Conservation (phyloP, 129 eudicot genomes). For the Centrapalus pauciflorus region DNA sequence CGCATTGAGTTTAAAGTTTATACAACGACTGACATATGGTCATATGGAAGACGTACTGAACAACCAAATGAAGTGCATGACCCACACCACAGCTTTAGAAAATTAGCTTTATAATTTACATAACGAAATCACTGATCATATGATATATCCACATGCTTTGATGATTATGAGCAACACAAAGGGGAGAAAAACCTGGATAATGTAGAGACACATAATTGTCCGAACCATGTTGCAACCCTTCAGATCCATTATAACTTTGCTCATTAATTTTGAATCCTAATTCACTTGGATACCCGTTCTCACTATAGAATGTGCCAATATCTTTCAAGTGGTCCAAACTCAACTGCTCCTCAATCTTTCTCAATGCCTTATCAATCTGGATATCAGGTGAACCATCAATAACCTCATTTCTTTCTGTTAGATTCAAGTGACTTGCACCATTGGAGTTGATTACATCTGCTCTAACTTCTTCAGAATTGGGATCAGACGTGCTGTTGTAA, state of each 20-base stretch:
- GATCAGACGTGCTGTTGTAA: slow-evolving; percentile 44
- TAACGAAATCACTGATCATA: not conserved
- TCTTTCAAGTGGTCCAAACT: slow-evolving; percentile 58
- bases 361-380: slow-evolving; percentile 50
- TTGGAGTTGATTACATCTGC: slow-evolving; percentile 36
- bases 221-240: slow-evolving; percentile 28
- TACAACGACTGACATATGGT: too few species aligned
- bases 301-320: slow-evolving; percentile 25
- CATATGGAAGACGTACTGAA: slow-evolving; percentile 14
- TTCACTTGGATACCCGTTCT: slow-evolving; percentile 39
- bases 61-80: slow-evolving; percentile 14
- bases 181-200: slow-evolving; percentile 44
- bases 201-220: slow-evolving; percentile 31
- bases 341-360: slow-evolving; percentile 63
- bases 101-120: not conserved
- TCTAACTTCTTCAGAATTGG: slow-evolving; percentile 48
- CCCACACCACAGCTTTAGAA: not conserved
- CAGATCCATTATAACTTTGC: slow-evolving; percentile 30
- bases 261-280: slow-evolving; percentile 23
- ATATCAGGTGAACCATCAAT: slow-evolving; percentile 32
- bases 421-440: slow-evolving; percentile 29
- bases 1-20: not conserved
- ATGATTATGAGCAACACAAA: slow-evolving; percentile 19
- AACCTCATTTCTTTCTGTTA: slow-evolving; percentile 33
- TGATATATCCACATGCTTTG: slow-evolving; percentile 1